A percentile compares a stretch with the other conserved stretches of the same genome.
These are phyloP conservation scores for Trichophyton benhamiae DNA, from an alignment of 2,329 filamentous ascomycete genomes.

Conservation along the genomic window DNA sequence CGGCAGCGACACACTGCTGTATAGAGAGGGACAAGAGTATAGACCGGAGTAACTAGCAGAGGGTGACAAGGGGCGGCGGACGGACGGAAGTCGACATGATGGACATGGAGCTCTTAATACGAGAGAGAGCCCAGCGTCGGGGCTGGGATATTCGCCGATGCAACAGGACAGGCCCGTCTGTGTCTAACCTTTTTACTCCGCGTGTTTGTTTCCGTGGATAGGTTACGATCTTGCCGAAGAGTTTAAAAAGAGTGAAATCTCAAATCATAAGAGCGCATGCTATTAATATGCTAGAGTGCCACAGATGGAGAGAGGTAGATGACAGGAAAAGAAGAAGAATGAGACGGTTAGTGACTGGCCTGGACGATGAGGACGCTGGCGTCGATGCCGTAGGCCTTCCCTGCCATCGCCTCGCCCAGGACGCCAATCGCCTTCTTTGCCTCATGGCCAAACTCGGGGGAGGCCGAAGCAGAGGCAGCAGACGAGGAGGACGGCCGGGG, in stretches of 20 bases:
- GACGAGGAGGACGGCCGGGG: no score
- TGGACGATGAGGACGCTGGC: conserved; percentile 61
- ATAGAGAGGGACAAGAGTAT: no score
- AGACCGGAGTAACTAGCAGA: no score
- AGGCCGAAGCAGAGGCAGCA: conserved; percentile 11
- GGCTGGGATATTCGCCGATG: background rate
- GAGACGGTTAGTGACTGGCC: conserved; percentile 29
- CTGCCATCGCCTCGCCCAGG: conserved; percentile 31
- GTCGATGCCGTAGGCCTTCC: conserved; percentile 48
- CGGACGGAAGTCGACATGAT: background rate
- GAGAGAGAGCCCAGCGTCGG: background rate
- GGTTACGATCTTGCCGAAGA: background rate
- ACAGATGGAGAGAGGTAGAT: background rate
- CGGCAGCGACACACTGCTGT: no score
- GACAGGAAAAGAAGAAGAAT: background rate
- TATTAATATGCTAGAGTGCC: background rate
- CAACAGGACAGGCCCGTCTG: background rate
- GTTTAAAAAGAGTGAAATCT: background rate
- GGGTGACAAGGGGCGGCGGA: background rate
- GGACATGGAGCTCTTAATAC: background rate
- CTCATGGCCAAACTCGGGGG: conserved; percentile 27
- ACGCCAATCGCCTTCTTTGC: conserved; percentile 23
- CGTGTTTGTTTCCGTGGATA: background rate
- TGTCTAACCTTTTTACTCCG: background rate
- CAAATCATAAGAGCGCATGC: no score